Evolutionary conservation across 768 basidiomycete genomes (phyloP), one percentile per base, ranked within the genome.

Genomic region (Mycena epipterygia): DNA sequence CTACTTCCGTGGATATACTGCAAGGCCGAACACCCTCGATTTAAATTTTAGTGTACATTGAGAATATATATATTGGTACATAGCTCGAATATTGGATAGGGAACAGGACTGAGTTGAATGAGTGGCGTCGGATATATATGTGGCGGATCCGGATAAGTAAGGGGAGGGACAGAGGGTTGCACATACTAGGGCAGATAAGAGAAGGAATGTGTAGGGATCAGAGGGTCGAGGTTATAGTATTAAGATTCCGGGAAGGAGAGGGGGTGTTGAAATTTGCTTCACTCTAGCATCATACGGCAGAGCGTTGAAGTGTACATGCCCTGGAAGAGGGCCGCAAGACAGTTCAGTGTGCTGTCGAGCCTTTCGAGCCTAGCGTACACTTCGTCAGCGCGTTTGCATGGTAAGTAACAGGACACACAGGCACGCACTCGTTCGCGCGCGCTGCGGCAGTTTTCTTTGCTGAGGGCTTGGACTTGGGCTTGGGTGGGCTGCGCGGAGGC

Each of bases 241-340:
- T 44, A 44, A 5, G 42, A 44, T 5, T n/a, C 21, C 21, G 42
- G 42, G 21, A 44, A n/a, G 53, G n/a, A 44, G 30, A 16, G 29
- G n/a, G 29, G 37, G 39, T 23, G 25, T 13, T 1, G 2, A 9
- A 21, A 9, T 16, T 12, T 41, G 12, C 21, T 70, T 66, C 37
- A 70, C 59, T 70, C 57, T 16, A 70, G 21, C 69, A 70, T 70
- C 17, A 70, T 41, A n/a, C 69, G 69, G 52, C 64, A 65, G 16
- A 65, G 57, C 9, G 64, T 70, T n/a, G 44, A 59, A 11, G 42
- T 66, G 30, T 70, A 70, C 69, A 70, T 66, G 11, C 69, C 64
- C 13, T 65, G 58, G 64, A 70, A 70, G 44, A 70, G 63, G 12
- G n/a, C 6, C 6, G 57, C 63, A 5, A 70, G 69, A 23, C 33